Evolutionary conservation across 1,139 yeast genomes (phyloP), one percentile per base, ranked within the genome.

Genomic region (Fermentozyma sake): DNA sequence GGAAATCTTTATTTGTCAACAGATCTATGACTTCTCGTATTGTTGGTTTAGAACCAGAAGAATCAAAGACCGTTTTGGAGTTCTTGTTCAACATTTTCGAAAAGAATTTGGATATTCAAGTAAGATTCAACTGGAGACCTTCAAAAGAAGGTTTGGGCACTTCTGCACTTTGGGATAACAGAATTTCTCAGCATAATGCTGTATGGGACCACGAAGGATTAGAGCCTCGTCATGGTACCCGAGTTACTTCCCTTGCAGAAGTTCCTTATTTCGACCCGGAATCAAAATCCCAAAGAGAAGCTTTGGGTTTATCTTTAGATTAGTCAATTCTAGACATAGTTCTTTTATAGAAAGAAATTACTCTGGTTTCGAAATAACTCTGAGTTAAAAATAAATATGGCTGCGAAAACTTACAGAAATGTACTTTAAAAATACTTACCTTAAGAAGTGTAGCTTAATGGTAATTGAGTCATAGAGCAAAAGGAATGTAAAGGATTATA

Each of bases 231-330:
- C 79, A 72, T 38, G 80, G 79, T 16, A 71, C 75, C 16, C 61
- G 82, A 47, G 79, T 74, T 12, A 72, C 77, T 5, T 59, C 78
- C 1, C 61, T 75, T 40, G 80, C 76, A 20, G 80, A 74, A 36
- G 50, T 53, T 23, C 79, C 79, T 17, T 65, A 34, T 51, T 73
- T 68, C 45, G 77, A 74, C 41, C 61, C 67, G 12, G 45, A 54
- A 14, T 68, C 78, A 14, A 66, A 68, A 45, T 63, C 77, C 18
- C 78, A 73, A 46, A 64, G 79, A 47, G 72, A 72, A 42, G 65
- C 77, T 5, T 54, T 72, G 30, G 75, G 75, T 1, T 52, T 67
- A 34, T 43, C 61, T 3, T 49, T 57, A 30, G 29, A 39, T 12
- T 38, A 31, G 19, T 19, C 20, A n/a, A 5, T n/a, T n/a, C n/a